Evolutionary conservation across 768 basidiomycete species (phyloP).

Genomic region (Agaricus bisporus): DNA sequence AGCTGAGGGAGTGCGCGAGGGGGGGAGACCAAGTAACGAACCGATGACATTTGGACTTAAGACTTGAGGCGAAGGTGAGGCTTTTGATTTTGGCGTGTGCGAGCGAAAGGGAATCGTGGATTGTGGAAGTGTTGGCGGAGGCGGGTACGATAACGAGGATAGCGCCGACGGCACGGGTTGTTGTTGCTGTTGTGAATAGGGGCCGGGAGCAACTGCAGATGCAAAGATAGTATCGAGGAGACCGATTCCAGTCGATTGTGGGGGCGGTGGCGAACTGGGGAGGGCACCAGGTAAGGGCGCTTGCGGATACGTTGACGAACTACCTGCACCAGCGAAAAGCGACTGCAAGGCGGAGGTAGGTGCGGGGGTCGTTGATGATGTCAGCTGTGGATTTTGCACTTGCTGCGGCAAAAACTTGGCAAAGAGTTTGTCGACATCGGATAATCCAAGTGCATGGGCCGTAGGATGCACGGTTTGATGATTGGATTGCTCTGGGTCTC

Average conservation of each 20-base stretch:
- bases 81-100: conserved; percentile 45
- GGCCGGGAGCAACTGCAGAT: conserved; percentile 36
- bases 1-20: conserved; percentile 34
- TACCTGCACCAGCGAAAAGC: conserved; percentile 37
- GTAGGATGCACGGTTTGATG: conserved; percentile 3
- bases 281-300: background rate
- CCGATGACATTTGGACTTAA: conserved; percentile 68
- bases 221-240: conserved; percentile 72
- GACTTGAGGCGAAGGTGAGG: conserved; percentile 51
- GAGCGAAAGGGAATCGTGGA: conserved; percentile 33
- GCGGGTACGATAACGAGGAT: conserved; percentile 11
- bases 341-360: conserved; percentile 33
- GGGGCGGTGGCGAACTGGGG: conserved; percentile 19
- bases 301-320: conserved; percentile 12
- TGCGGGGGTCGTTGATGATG: conserved; percentile 20
- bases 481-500: conserved; percentile 6
- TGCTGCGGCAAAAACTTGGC: conserved; percentile 29
- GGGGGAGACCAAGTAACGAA: conserved; percentile 51
- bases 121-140: conserved; percentile 15
- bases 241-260: conserved; percentile 42
- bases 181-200: conserved; percentile 9
- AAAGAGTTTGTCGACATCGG: conserved; percentile 44
- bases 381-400: conserved; percentile 16
- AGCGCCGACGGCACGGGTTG: conserved; percentile 11
- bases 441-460: conserved; percentile 11